These are phyloP conservation scores for Xylaria bambusicola DNA, from an alignment of 495 filamentous ascomycete species.

Conservation along the genomic window DNA sequence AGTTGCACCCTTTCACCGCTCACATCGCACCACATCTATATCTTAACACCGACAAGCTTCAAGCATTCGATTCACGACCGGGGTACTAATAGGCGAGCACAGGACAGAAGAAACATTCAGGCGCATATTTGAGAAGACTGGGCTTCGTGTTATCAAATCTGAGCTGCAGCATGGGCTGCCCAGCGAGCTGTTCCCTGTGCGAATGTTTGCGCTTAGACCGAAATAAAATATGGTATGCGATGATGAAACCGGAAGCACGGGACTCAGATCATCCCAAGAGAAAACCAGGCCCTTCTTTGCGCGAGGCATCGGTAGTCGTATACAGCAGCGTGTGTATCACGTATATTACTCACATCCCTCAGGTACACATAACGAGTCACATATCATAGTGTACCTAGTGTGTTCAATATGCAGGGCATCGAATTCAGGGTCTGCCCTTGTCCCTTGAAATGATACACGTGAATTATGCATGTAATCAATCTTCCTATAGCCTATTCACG, in stretches of 20 bases:
- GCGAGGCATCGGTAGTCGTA: not conserved
- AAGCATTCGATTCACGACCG: not conserved
- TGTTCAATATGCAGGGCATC: not conserved
- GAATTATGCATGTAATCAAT: not conserved
- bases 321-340: not conserved
- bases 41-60: not conserved
- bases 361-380: not conserved
- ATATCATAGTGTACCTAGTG: no score
- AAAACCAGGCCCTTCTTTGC: no score
- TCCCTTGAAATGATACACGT: not conserved
- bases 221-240: slow-evolving; percentile 4
- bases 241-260: not conserved
- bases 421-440: not conserved
- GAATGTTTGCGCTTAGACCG: slow-evolving; percentile 66
- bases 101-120: slow-evolving; percentile 67
- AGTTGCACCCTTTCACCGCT: not conserved
- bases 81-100: slow-evolving; percentile 2
- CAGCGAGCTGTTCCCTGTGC: slow-evolving; percentile 64
- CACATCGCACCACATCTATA: not conserved
- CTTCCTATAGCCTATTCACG: not conserved
- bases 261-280: no score
- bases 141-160: slow-evolving; percentile 63
- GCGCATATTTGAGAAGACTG: slow-evolving; percentile 67
- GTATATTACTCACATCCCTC: not conserved
- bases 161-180: slow-evolving; percentile 80